Conservation (phyloP, 2,329 filamentous ascomycete species). For the Juglanconis sp. region DNA sequence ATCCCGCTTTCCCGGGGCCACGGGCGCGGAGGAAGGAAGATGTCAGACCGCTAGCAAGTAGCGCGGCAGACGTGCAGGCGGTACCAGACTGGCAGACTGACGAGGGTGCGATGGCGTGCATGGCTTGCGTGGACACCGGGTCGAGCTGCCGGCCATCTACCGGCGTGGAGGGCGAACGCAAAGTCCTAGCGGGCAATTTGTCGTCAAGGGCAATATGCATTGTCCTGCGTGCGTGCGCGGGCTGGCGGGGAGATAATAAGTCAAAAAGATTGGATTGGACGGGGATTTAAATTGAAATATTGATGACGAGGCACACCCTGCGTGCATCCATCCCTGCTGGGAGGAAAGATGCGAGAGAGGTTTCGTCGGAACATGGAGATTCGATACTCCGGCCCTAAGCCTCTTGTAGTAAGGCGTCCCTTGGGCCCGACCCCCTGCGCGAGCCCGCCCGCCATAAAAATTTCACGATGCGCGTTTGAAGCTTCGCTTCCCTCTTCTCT, state of each 20-base stretch:
- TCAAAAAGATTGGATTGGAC: constrained; percentile 13
- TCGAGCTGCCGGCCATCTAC: not conserved
- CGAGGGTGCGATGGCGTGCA: not conserved
- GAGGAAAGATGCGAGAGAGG: not conserved
- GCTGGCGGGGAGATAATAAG: not conserved
- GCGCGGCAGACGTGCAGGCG: not conserved
- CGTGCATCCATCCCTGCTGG: not conserved
- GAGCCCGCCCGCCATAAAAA: constrained; percentile 19
- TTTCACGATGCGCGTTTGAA: constrained; percentile 15
- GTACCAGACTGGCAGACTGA: not conserved
- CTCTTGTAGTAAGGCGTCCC: not conserved
- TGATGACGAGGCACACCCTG: constrained; percentile 10
- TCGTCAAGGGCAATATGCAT: constrained; percentile 1
- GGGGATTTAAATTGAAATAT: constrained; percentile 19
- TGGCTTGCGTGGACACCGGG: constrained; percentile 3
- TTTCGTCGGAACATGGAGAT: constrained; percentile 8
- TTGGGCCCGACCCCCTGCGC: not conserved
- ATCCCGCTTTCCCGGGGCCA: not conserved
- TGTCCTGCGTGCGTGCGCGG: not conserved
- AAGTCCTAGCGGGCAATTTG: not conserved
- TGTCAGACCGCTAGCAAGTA: not conserved
- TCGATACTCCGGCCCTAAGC: constrained; percentile 1
- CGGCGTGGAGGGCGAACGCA: not conserved
- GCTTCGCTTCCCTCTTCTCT: constrained; percentile 31
- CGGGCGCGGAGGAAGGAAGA: not conserved